phyloP scores from a whole-genome alignment of 495 filamentous ascomycete genomes.

The Rhypophila decipiens region DNA sequence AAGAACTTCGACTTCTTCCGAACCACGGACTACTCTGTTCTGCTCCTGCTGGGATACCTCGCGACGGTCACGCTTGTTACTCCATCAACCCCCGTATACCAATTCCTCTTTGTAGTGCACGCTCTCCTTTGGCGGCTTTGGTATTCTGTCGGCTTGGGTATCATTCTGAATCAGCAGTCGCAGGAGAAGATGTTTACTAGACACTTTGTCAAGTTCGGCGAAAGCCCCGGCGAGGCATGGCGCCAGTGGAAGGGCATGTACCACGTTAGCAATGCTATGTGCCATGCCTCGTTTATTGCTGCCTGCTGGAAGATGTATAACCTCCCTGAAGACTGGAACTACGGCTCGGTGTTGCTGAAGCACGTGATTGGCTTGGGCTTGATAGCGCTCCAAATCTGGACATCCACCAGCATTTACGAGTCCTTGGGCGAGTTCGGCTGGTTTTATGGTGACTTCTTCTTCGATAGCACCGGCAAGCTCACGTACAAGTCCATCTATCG shows the following conservation, averaged over 20 bases:
- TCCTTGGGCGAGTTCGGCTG: conserved; percentile 97
- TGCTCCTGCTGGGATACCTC: conserved; percentile 69
- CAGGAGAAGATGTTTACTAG: conserved; percentile 87
- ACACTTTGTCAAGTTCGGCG: conserved; percentile 95
- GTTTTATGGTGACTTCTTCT: conserved; percentile 99
- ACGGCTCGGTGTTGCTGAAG: conserved; percentile 74
- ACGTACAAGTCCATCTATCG: conserved; percentile 97
- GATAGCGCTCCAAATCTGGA: conserved; percentile 88
- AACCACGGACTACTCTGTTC: conserved; percentile 71
- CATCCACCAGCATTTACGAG: conserved; percentile 86
- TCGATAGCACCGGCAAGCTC: conserved; percentile 77
- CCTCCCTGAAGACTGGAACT: conserved; percentile 74
- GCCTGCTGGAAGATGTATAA: conserved; percentile 96
- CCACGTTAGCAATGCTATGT: conserved; percentile 83
- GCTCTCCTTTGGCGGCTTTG: conserved; percentile 81
- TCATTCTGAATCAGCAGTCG: conserved; percentile 78
- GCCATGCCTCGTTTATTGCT: conserved; percentile 79
- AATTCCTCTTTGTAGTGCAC: conserved; percentile 72
- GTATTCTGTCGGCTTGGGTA: conserved; percentile 85
- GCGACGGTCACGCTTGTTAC: conserved; percentile 65
- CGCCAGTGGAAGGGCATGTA: conserved; percentile 96
- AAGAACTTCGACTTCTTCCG: conserved; percentile 83
- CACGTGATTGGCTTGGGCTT: conserved; percentile 79
- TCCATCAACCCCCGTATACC: conserved; percentile 66
- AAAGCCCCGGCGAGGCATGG: conserved; percentile 87